Percentiles rank a stretch among this genome's conserved stretches.
phyloP scores from a whole-genome alignment of 352 stramenopile species.

The Pythium insidiosum region DNA sequence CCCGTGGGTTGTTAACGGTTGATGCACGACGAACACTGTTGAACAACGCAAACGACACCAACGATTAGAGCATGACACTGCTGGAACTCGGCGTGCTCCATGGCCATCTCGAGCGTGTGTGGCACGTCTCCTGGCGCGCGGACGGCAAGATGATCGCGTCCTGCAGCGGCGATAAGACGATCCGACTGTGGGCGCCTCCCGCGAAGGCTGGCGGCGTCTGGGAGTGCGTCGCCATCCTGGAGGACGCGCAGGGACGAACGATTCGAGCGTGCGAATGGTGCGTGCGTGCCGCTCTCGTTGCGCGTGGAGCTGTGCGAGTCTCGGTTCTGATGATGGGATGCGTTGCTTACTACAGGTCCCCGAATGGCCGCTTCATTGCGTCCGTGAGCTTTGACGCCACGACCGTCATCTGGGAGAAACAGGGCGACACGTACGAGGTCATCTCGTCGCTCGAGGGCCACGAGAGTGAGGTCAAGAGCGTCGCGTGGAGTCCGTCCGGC shows the following conservation, averaged over 20 bases:
- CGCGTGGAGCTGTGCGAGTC: too few species aligned
- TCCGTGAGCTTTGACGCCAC: constrained; percentile 96
- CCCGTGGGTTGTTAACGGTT: too few species aligned
- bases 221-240: constrained; percentile 88
- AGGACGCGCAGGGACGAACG: constrained; percentile 92
- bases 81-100: constrained; percentile 54
- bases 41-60: background rate
- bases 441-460: constrained; percentile 96
- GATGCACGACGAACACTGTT: too few species aligned
- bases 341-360: constrained; percentile 31
- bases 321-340: constrained; percentile 2
- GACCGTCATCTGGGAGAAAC: constrained; percentile 92
- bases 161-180: constrained; percentile 87
- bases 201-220: constrained; percentile 35
- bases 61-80: constrained; percentile 18
- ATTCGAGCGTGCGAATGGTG: constrained; percentile 94
- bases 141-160: constrained; percentile 83
- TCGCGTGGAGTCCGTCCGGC: constrained; percentile 92
- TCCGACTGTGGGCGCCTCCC: constrained; percentile 69
- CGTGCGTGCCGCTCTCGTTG: too few species aligned
- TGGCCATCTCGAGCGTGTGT: constrained; percentile 86
- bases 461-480: constrained; percentile 97
- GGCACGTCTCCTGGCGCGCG: constrained; percentile 87
- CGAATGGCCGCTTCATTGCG: constrained; percentile 82
- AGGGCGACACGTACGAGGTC: constrained; percentile 86